phyloP scores from a whole-genome alignment of 495 filamentous ascomycete species.

The Chaetomium tenue region DNA sequence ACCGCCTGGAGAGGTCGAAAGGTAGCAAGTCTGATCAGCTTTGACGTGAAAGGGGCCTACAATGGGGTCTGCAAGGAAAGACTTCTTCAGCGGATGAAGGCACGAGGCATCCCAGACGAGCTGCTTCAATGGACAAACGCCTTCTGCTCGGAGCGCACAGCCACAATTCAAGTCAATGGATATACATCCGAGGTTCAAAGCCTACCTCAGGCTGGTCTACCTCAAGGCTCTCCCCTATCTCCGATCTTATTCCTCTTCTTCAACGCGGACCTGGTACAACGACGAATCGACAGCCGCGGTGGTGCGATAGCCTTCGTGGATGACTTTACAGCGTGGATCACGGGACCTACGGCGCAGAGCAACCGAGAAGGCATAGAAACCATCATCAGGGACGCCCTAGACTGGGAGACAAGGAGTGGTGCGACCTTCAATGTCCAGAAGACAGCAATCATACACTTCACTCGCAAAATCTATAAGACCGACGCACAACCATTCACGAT shows the following conservation, averaged over 20 bases:
- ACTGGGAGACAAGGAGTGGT: not conserved
- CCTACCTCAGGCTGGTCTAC: not conserved
- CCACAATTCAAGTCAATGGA: not conserved
- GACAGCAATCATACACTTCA: not conserved
- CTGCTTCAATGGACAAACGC: slow-evolving; percentile 1
- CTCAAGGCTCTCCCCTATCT: not conserved
- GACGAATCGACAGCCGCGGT: not conserved
- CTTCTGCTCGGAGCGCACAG: not conserved
- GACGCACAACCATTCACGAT: not conserved
- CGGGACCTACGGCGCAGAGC: not conserved
- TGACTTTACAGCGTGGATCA: not conserved
- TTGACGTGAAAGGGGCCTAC: slow-evolving; percentile 14
- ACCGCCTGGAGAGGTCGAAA: slow-evolving; percentile 14
- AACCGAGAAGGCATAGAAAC: not conserved
- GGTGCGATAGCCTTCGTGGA: not conserved
- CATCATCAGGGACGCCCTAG: not conserved
- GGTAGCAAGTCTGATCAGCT: slow-evolving; percentile 14
- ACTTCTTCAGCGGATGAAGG: slow-evolving; percentile 4
- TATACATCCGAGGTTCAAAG: not conserved
- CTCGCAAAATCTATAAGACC: not conserved
- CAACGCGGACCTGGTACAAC: not conserved
- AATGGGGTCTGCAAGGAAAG: slow-evolving; percentile 14
- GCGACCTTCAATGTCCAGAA: not conserved
- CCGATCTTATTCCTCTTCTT: not conserved
- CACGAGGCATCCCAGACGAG: slow-evolving; percentile 8